A percentile compares a stretch with the other conserved stretches of the same genome.
Evolutionary conservation across 345 rosid genomes (phyloP).

Genomic region (Brassica incana): DNA sequence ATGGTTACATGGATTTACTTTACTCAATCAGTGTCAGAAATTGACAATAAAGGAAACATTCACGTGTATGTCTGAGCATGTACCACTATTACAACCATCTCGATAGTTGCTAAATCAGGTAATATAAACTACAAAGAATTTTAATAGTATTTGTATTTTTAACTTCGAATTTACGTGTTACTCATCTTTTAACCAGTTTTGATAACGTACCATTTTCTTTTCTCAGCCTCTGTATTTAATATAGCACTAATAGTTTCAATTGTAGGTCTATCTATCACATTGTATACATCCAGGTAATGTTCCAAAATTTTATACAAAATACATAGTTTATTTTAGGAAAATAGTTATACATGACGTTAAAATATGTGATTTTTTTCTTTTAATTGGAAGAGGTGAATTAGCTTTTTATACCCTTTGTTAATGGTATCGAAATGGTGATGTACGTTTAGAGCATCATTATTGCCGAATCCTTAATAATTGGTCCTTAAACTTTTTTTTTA

Average conservation of each 20-base stretch:
- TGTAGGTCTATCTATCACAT: slow-evolving; percentile 11
- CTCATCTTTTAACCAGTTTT: background rate
- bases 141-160: background rate
- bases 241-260: background rate
- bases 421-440: background rate
- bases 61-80: slow-evolving; percentile 34
- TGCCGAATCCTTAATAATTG: too few relatives aligned
- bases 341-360: background rate
- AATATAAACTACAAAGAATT: background rate
- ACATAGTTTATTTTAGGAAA: background rate
- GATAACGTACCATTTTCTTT: background rate
- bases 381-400: background rate
- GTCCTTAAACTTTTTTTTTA: too few relatives aligned
- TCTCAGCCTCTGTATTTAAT: slow-evolving; percentile 21
- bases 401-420: background rate
- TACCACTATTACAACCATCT: slow-evolving; percentile 19
- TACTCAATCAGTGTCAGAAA: background rate
- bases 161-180: background rate
- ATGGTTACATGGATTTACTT: background rate
- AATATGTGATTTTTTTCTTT: background rate
- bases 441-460: background rate
- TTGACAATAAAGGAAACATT: slow-evolving; percentile 33
- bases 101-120: slow-evolving; percentile 7
- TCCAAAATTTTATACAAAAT: background rate
- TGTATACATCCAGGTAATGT: background rate